phyloP scores from a whole-genome alignment of 106 monocot genomes.

The Dendrobium catenatum region DNA sequence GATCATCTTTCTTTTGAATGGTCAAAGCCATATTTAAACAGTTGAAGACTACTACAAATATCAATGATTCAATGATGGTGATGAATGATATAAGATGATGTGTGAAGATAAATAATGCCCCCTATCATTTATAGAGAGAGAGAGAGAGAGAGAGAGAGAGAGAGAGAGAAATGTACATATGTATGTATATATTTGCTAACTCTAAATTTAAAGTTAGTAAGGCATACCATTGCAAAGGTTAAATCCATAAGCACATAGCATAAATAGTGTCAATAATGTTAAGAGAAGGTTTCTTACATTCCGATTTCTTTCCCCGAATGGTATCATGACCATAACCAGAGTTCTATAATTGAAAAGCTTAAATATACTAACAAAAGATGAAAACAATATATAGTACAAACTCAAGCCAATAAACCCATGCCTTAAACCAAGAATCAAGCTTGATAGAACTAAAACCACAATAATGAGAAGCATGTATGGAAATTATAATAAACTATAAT shows the following conservation, averaged over 20 bases:
- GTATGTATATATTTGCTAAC: not conserved
- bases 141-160: too few relatives aligned
- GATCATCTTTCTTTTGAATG: too few relatives aligned
- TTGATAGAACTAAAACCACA: not conserved
- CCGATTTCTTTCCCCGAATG: not conserved
- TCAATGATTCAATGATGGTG: not conserved
- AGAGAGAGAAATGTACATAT: too few relatives aligned
- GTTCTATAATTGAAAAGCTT: not conserved
- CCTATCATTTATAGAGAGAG: too few relatives aligned
- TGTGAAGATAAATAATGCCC: too few relatives aligned
- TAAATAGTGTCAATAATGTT: not conserved
- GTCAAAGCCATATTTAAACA: not conserved
- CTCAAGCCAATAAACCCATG: not conserved
- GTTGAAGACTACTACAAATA: not conserved
- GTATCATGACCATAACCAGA: not conserved
- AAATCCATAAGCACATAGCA: not conserved
- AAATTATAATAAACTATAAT: not conserved
- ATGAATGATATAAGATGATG: not conserved
- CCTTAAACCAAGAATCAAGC: not conserved
- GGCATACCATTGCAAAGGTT: not conserved
- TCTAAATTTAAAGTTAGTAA: not conserved
- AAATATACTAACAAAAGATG: not conserved
- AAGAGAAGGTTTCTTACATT: not conserved
- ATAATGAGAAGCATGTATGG: not conserved
- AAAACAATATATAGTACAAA: not conserved